Evolutionary conservation across 306 rosid species (phyloP).

Genomic region (Malus domestica): ASM211411v1 NC_041802.1:27925001-27925500

Average conservation of each 20-base stretch:
- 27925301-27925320: conserved; percentile 17
- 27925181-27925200: too few relatives aligned
- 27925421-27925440: neutral
- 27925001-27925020: neutral
- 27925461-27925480: neutral
- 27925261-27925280: too few relatives aligned
- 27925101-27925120: neutral
- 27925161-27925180: too few relatives aligned
- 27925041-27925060: neutral
- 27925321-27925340: neutral
- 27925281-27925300: conserved; percentile 26
- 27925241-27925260: too few relatives aligned
- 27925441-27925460: too few relatives aligned
- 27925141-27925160: too few relatives aligned
- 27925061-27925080: neutral
- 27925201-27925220: too few relatives aligned
- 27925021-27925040: neutral
- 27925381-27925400: neutral
- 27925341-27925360: too few relatives aligned
- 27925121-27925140: neutral
- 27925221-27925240: too few relatives aligned
- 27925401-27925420: too few relatives aligned
- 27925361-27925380: too few relatives aligned
- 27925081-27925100: neutral
- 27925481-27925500: neutral